A percentile compares a stretch with the other conserved stretches of the same genome.
These are phyloP conservation scores for Mortierella hygrophila DNA, from an alignment of 192 early-diverging fungal species.

Conservation along the genomic window DNA sequence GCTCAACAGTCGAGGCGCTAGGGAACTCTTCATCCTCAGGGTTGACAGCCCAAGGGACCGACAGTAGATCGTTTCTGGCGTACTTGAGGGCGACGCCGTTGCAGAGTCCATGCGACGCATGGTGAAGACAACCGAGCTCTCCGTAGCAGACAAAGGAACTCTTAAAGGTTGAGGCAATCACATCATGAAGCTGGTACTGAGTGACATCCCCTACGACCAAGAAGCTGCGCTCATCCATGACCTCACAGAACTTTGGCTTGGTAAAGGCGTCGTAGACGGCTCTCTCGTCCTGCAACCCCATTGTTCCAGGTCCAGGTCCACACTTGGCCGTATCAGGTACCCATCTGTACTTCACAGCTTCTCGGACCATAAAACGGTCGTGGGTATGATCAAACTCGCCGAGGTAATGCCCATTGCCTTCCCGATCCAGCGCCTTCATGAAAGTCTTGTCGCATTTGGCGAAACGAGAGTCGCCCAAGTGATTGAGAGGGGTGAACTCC, in stretches of 20 bases:
- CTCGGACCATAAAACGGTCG: slow-evolving; percentile 36
- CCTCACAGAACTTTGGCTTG: slow-evolving; percentile 55
- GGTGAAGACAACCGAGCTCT: slow-evolving; percentile 63
- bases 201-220: slow-evolving; percentile 65
- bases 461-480: slow-evolving; percentile 41
- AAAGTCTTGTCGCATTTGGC: slow-evolving; percentile 51
- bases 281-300: slow-evolving; percentile 32
- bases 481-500: slow-evolving; percentile 22
- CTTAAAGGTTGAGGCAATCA: slow-evolving; percentile 61
- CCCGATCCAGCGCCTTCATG: slow-evolving; percentile 42
- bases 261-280: slow-evolving; percentile 27
- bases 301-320: slow-evolving; percentile 41
- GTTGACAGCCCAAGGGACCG: slow-evolving; percentile 51
- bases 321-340: slow-evolving; percentile 37
- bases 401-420: slow-evolving; percentile 45
- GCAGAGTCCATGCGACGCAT: slow-evolving; percentile 43
- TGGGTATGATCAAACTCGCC: slow-evolving; percentile 39
- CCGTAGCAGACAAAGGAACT: slow-evolving; percentile 67
- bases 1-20: slow-evolving; percentile 53
- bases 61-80: slow-evolving; percentile 67
- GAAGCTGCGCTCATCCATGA: slow-evolving; percentile 51
- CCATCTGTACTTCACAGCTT: slow-evolving; percentile 45
- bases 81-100: slow-evolving; percentile 33
- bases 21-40: slow-evolving; percentile 44
- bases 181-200: slow-evolving; percentile 68